phyloP scores from a whole-genome alignment of 345 rosid genomes.

The Corymbia maculata region DNA sequence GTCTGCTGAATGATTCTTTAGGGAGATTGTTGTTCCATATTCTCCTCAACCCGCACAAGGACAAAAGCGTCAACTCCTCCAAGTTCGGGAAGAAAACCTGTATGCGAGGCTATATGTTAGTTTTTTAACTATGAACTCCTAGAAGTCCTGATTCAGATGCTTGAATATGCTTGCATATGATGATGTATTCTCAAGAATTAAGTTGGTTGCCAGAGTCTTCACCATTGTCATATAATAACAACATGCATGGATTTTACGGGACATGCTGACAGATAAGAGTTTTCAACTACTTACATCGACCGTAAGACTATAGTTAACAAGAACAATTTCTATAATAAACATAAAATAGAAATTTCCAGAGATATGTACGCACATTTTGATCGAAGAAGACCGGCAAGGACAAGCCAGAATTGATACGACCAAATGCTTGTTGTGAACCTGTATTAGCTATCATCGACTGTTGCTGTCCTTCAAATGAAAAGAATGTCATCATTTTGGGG shows the following conservation, averaged over 20 bases:
- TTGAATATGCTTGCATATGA: rapidly evolving
- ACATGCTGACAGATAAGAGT: rapidly evolving
- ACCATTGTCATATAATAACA: rapidly evolving
- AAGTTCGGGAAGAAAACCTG: background rate
- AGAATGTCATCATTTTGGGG: background rate
- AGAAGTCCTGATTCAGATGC: background rate
- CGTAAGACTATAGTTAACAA: rapidly evolving
- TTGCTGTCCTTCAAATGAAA: rapidly evolving
- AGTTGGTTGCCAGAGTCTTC: rapidly evolving
- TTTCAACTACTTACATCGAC: rapidly evolving
- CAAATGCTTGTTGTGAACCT: rapidly evolving
- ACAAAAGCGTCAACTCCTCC: background rate
- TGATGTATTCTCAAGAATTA: background rate
- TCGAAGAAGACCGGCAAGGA: rapidly evolving
- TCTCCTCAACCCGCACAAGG: background rate
- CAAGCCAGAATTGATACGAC: rapidly evolving
- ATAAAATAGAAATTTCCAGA: too few species aligned
- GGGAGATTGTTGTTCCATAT: background rate
- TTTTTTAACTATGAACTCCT: background rate
- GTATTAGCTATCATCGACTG: rapidly evolving
- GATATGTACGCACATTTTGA: rapidly evolving
- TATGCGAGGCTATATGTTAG: background rate
- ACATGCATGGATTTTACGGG: rapidly evolving
- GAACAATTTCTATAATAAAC: background rate
- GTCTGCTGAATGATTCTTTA: background rate